Base-by-base conservation (phyloP, 202 grass and related monocot genomes). In the Tripidium arundinaceum region DNA sequence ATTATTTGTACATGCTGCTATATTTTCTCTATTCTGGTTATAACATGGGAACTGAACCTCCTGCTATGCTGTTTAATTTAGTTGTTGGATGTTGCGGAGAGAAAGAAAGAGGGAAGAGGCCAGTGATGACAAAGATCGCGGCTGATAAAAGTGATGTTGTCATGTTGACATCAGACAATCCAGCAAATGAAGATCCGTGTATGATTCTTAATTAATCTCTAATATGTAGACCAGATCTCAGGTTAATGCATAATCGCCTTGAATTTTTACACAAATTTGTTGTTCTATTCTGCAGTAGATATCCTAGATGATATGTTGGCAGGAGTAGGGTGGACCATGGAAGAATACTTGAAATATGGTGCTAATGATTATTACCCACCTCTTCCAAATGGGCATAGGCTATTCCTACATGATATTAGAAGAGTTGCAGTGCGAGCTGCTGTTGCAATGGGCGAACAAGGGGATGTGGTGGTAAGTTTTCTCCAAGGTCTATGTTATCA, bases 221-320 rank as follows among this genome's bases (percentile, higher is more conserved):
- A 26, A 68, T 46, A 76, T 85, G 65, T 61, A 42, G 41, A 62
- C 59, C 28, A 59, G 29, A 21, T 8, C 21, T 81, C 4, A 66
- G 42, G 5, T 66, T 15, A 61, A 78, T 25, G 41, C 29, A 78
- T 57, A 16, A 43, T 3, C 28, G 25, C 28, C 33, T 65, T 83
- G 70, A 83, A 78, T 18, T 78, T 77, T 57, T 72, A 70, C 37
- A 84, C 57, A 66, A 55, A 76, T 70, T 80, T 59, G 7, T 43
- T 82, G 39, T 75, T 87, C 55, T 79, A 27, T 59, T 75, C 62
- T 88, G 62, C 82, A 98, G 92, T 94, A 90, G 92, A 98, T 79
- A 98, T 98, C 83, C 84, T 98, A 60, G 95, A 98, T 85, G 95
- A 98, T 79, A 98, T 98, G 95, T 87, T 98, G 82, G 90, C 70